Evolutionary conservation across 73 alveolate species (phyloP).

Genomic region (Paraurostyla sp.): DNA sequence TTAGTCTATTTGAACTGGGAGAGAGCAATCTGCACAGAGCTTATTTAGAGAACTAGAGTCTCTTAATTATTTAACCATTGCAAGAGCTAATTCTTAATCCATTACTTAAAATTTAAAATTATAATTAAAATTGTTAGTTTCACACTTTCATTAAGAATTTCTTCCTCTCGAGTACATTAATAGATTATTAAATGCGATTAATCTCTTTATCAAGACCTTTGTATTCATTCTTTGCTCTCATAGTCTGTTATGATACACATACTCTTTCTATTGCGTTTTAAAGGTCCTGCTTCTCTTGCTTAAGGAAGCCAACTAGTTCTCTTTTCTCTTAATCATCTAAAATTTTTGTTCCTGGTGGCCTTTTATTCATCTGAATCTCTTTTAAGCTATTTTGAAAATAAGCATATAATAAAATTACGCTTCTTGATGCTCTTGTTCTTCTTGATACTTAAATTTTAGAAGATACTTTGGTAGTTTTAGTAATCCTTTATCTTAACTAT

Average conservation of each 20-base stretch:
- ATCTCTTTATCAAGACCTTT: neutral
- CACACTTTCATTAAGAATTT: neutral
- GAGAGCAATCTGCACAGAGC: constrained; percentile 34
- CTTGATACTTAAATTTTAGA: neutral
- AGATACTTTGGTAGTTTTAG: neutral
- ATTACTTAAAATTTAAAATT: neutral
- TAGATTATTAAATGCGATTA: neutral
- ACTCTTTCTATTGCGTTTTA: constrained; percentile 14
- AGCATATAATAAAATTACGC: neutral
- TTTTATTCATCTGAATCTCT: constrained; percentile 26
- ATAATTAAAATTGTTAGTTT: neutral
- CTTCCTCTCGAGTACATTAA: constrained; percentile 22
- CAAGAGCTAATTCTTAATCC: constrained; percentile 14
- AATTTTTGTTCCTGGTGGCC: constrained; percentile 34
- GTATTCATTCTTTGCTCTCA: constrained; percentile 30
- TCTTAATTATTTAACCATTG: constrained; percentile 8
- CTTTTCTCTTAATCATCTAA: neutral
- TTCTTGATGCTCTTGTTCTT: neutral
- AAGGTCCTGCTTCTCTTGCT: neutral
- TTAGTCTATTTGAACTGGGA: constrained; percentile 15
- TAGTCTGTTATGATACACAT: neutral
- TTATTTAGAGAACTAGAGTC: neutral
- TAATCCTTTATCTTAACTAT: neutral
- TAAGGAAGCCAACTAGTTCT: neutral
- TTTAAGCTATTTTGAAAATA: neutral